These are phyloP conservation scores for Tylopilus felleus DNA, from an alignment of 768 basidiomycete genomes.

Conservation along the genomic window DNA sequence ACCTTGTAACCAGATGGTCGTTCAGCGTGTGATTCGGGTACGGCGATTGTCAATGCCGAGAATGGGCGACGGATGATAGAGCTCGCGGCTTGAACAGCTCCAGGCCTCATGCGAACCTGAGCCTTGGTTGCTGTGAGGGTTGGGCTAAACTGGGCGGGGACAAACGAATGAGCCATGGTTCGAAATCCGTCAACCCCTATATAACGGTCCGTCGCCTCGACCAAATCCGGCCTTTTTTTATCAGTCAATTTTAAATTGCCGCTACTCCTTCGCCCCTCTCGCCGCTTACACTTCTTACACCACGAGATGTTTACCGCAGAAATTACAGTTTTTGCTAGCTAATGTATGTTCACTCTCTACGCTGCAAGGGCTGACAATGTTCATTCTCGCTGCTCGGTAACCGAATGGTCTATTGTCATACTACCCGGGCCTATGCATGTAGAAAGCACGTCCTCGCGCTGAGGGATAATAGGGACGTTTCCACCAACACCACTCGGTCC, in stretches of 20 bases:
- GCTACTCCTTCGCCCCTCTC: slow-evolving; percentile 31
- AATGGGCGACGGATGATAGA: neutral
- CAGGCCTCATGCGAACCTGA: neutral
- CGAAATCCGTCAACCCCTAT: too few species aligned
- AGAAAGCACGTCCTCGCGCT: neutral
- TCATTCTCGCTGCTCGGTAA: too few species aligned
- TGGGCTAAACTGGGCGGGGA: neutral
- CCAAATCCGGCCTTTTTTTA: slow-evolving; percentile 14
- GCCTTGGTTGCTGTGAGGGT: neutral
- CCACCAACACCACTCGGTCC: neutral
- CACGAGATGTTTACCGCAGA: slow-evolving; percentile 2
- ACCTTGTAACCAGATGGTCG: neutral
- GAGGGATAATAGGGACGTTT: neutral
- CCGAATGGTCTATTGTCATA: too few species aligned
- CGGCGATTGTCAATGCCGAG: neutral
- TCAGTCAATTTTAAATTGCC: slow-evolving; percentile 26
- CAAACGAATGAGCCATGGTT: neutral
- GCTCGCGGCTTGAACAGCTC: neutral
- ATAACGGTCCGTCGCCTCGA: slow-evolving; percentile 6
- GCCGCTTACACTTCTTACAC: slow-evolving; percentile 52
- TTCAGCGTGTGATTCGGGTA: neutral
- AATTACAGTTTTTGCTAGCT: slow-evolving; percentile 10
- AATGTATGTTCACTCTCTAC: slow-evolving; percentile 18
- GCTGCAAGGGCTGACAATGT: neutral
- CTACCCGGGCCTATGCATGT: too few species aligned